These are phyloP conservation scores for Cardamine resedifolia DNA, from an alignment of 345 rosid genomes.

Conservation along the genomic window DNA sequence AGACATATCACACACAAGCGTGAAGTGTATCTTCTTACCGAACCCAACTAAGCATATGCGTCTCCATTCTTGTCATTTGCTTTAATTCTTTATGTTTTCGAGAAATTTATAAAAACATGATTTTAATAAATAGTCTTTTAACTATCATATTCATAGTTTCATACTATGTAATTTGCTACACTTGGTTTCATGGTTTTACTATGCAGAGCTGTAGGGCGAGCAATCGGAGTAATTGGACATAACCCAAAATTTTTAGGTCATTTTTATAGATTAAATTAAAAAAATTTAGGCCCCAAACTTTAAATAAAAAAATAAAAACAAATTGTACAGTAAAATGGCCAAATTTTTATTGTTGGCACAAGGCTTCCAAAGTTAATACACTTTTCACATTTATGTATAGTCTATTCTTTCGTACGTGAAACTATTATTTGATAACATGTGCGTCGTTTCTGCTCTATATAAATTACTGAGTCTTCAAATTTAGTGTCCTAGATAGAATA, in stretches of 20 bases:
- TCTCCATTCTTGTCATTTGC: slow-evolving; percentile 6
- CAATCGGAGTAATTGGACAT: too few relatives aligned
- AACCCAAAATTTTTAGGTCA: too few relatives aligned
- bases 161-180: too few relatives aligned
- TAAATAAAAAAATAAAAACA: too few relatives aligned
- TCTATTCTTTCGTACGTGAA: neutral
- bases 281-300: too few relatives aligned
- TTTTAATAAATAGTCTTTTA: neutral
- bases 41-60: slow-evolving; percentile 28
- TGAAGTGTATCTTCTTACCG: neutral
- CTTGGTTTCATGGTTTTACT: neutral
- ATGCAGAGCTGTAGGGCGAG: too few relatives aligned
- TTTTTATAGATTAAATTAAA: too few relatives aligned
- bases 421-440: neutral
- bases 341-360: too few relatives aligned
- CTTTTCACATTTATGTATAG: too few relatives aligned
- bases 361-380: too few relatives aligned
- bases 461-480: neutral
- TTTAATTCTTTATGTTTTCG: neutral
- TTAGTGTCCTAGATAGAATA: neutral
- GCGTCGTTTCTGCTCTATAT: neutral
- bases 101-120: neutral
- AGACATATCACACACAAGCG: slow-evolving; percentile 7
- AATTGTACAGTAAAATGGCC: too few relatives aligned
- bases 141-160: neutral